These are phyloP conservation scores for Diaporthe aspalathi DNA, from an alignment of 2,329 filamentous ascomycete species.

Conservation along the genomic window DNA sequence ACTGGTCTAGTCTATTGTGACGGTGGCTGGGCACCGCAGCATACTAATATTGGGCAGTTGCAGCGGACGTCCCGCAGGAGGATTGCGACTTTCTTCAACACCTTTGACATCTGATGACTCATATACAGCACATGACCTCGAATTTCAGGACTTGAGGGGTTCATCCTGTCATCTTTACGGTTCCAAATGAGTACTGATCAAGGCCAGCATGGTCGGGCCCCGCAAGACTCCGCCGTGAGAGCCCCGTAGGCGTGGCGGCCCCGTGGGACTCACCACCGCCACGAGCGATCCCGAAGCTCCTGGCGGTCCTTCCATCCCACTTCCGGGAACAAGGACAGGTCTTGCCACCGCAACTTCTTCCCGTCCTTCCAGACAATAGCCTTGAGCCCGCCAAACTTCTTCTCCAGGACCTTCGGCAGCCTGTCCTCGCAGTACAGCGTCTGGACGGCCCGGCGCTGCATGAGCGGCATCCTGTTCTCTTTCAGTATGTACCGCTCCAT, in stretches of 20 bases:
- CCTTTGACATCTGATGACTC: too few relatives aligned
- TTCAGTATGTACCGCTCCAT: conserved; percentile 51
- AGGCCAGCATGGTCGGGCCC: not conserved
- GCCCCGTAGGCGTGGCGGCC: not conserved
- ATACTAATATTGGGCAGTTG: too few relatives aligned
- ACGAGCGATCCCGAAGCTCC: conserved; percentile 33
- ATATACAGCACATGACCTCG: too few relatives aligned
- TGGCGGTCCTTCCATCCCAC: conserved; percentile 36
- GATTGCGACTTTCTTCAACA: too few relatives aligned
- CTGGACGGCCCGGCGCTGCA: conserved; percentile 48
- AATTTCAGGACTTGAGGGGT: too few relatives aligned
- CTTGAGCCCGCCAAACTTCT: conserved; percentile 47
- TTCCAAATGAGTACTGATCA: too few relatives aligned
- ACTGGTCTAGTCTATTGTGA: too few relatives aligned
- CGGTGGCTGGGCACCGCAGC: too few relatives aligned
- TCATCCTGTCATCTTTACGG: too few relatives aligned
- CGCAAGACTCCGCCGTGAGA: not conserved
- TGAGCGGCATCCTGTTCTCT: conserved; percentile 46
- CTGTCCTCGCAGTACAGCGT: conserved; percentile 45
- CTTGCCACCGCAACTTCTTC: conserved; percentile 37
- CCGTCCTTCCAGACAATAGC: conserved; percentile 44
- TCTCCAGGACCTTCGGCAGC: conserved; percentile 45
- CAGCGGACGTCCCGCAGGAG: too few relatives aligned
- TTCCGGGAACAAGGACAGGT: conserved; percentile 35
- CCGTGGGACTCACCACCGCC: conserved; percentile 24